Base-by-base conservation (phyloP, 2,329 filamentous ascomycete genomes). In the Zalaria sp. region DNA sequence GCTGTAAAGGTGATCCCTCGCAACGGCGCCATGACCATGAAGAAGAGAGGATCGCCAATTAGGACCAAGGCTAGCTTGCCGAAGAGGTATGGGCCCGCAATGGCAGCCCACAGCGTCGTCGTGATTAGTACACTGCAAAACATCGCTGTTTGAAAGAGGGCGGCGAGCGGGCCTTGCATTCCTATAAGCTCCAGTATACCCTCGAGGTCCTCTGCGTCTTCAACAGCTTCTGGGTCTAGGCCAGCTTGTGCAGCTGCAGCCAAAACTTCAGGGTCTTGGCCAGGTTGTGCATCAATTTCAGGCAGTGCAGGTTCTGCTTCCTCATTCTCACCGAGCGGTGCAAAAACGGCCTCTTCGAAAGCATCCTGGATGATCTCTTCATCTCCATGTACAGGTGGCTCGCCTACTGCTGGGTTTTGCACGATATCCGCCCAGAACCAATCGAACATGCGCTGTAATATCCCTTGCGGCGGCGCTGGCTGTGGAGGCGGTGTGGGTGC, bases 151-250 rank as follows among this genome's bases (percentile, higher is more conserved):
- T 98, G 91, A 50, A 96, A 78, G 4, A 98, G 72, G 3, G 86
- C 87, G 9, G 82, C 81, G 3, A 98, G 71, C 0, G 91, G 91
- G 0, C 91, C 91, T 54, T 93, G 85, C 83, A 98, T 93, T 32
- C 91, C 91, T 45, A 98, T 82, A 10, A 98, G 75, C 59, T 98
- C 91, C 68, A 98, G 79, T 40, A 98, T 84, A 0, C 91, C 91
- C 57, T 98, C 91, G 10, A 98, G 77, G 55, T 98, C 91, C 61
- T 98, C 91, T 6, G 83, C 83, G 50, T 95, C 65, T 46, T 88
- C 83, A 35, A 86, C 73, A 6, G 79, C 81, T 42, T 79, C 75
- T 37, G 78, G 75, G 52, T 94, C 85, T 31, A 89, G 66, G 5
- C 73, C 82, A 10, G 75, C 78, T 38, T 74, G 76, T 18, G 72